Evolutionary conservation across 441 rosid species (phyloP).

Genomic region (Pelargonium fulgidum): DNA sequence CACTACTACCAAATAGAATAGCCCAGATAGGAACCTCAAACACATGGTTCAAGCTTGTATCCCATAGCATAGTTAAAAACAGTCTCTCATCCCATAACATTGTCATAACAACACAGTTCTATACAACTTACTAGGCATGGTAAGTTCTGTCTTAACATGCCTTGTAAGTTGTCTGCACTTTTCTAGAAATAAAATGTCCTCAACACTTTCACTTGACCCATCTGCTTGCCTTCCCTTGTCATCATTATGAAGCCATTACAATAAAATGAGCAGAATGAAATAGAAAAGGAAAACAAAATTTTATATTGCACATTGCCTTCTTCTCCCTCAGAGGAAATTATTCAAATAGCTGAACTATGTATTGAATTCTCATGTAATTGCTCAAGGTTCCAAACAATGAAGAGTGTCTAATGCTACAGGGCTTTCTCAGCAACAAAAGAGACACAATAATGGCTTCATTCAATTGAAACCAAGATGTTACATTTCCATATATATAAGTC

Average conservation of each 20-base stretch:
- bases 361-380: neutral
- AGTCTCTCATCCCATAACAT: neutral
- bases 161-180: neutral
- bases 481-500: neutral
- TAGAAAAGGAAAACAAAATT: neutral
- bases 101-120: neutral
- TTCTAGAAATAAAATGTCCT: neutral
- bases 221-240: neutral
- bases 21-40: neutral
- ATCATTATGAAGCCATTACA: neutral
- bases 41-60: neutral
- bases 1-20: neutral
- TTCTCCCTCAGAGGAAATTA: no score
- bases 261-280: no score
- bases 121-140: neutral
- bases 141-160: neutral
- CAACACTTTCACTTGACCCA: neutral
- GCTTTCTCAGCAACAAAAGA: neutral
- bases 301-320: neutral
- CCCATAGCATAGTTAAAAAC: neutral
- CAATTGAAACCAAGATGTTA: neutral
- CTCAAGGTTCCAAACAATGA: neutral
- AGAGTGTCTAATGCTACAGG: neutral
- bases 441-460: no score
- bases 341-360: neutral